phyloP scores from a whole-genome alignment of 225 moss, liverwort and hornwort genomes.

The Marchantia polymorpha region DNA sequence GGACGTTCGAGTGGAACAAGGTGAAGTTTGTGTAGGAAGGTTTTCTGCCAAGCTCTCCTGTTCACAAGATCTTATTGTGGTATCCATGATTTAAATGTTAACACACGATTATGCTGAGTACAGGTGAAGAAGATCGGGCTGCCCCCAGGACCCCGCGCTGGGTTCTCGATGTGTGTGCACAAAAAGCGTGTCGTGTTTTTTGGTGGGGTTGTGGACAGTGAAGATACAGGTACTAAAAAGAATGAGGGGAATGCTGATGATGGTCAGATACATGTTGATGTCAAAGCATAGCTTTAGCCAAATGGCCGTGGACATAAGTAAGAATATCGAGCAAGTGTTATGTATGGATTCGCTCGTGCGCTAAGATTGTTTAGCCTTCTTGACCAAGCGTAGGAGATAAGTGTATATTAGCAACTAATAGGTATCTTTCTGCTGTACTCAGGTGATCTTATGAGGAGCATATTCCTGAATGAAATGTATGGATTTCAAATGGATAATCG shows the following conservation, averaged over 20 bases:
- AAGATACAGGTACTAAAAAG: conserved; percentile 55
- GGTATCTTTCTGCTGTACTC: not conserved
- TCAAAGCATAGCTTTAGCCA: too few relatives aligned
- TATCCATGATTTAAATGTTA: not conserved
- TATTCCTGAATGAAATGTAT: conserved; percentile 79
- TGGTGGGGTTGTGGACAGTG: conserved; percentile 80
- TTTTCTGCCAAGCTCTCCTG: not conserved
- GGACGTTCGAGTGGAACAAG: conserved; percentile 78
- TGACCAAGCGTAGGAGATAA: not conserved
- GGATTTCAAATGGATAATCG: conserved; percentile 89
- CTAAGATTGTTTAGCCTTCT: not conserved
- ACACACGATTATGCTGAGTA: not conserved
- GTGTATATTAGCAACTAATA: conserved; percentile 9
- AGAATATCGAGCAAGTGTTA: not conserved
- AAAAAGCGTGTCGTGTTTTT: conserved; percentile 79
- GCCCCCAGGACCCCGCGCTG: conserved; percentile 82
- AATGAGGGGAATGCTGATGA: not conserved
- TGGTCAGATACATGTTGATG: too few relatives aligned
- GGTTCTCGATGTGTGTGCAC: conserved; percentile 80
- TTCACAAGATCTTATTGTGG: not conserved
- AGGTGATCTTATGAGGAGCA: conserved; percentile 65
- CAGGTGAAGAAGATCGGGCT: conserved; percentile 77
- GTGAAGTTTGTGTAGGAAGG: conserved; percentile 22
- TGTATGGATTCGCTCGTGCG: not conserved
- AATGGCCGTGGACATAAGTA: too few relatives aligned